phyloP scores from a whole-genome alignment of 768 basidiomycete genomes.

The Boletus coccyginus region DNA sequence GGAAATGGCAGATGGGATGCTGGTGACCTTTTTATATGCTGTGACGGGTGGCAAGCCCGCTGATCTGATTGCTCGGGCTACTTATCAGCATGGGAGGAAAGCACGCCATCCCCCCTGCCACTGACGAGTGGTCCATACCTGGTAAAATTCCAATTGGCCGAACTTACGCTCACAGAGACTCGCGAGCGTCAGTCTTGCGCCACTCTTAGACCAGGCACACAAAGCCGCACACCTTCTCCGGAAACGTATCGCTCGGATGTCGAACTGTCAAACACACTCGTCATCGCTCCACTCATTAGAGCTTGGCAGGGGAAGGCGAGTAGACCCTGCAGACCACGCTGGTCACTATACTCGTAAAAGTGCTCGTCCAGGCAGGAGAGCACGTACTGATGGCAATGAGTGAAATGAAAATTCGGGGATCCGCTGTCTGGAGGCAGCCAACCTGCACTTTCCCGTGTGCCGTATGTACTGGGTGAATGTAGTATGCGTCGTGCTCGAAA shows the following conservation, averaged over 20 bases:
- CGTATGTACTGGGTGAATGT: not conserved
- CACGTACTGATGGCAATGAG: no score
- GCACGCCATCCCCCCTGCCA: slow-evolving; percentile 13
- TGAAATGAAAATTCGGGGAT: not conserved
- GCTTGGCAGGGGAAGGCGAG: not conserved
- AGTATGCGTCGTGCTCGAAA: no score
- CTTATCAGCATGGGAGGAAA: slow-evolving; percentile 16
- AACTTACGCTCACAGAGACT: no score
- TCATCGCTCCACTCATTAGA: not conserved
- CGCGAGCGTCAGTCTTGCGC: no score
- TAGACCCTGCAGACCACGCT: not conserved
- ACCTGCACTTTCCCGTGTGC: not conserved
- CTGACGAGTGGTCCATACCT: slow-evolving; percentile 2
- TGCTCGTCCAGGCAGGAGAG: not conserved
- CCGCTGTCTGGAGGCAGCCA: no score
- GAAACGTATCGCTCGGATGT: not conserved
- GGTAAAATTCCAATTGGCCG: no score
- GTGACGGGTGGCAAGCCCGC: no score
- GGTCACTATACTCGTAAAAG: not conserved
- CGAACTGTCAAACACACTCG: not conserved
- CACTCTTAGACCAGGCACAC: not conserved
- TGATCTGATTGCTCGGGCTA: no score
- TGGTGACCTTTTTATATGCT: not conserved
- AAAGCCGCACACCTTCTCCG: no score
- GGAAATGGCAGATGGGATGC: not conserved